phyloP scores from a whole-genome alignment of 192 early-diverging fungal genomes.

The Chytriomyces hyalinus region DNA sequence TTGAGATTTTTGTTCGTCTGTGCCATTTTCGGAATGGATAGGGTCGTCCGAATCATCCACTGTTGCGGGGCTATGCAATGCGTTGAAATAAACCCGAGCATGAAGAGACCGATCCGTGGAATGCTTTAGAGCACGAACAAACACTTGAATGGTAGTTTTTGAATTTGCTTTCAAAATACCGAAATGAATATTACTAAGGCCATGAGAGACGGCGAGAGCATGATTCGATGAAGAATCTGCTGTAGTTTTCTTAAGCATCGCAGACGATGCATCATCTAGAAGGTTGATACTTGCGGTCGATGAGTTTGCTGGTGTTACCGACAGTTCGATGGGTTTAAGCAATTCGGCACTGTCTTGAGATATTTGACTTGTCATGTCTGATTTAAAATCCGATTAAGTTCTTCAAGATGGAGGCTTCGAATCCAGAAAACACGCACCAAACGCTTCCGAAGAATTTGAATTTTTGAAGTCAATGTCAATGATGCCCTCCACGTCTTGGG shows the following conservation, averaged over 20 bases:
- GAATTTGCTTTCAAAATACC: conserved; percentile 51
- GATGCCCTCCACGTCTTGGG: conserved; percentile 59
- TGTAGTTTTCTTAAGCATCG: neutral
- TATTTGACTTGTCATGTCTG: conserved; percentile 38
- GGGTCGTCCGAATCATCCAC: neutral
- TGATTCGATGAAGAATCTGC: neutral
- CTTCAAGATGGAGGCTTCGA: neutral
- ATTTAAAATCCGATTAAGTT: neutral
- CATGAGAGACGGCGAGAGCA: neutral
- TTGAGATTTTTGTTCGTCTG: neutral
- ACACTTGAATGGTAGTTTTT: conserved; percentile 23
- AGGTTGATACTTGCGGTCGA: neutral
- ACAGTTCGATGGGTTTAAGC: neutral
- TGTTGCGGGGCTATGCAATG: neutral
- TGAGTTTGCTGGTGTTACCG: conserved; percentile 9
- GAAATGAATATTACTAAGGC: conserved; percentile 46
- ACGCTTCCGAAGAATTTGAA: conserved; percentile 51
- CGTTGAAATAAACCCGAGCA: conserved; percentile 25
- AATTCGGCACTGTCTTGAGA: neutral
- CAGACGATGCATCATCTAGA: neutral
- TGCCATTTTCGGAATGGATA: neutral
- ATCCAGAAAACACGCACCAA: conserved; percentile 24
- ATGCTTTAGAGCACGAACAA: conserved; percentile 29
- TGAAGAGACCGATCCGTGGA: conserved; percentile 45
- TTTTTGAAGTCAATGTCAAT: conserved; percentile 66